These are phyloP conservation scores for Phaeosphaeria sp. DNA, from an alignment of 2,329 filamentous ascomycete species.

Conservation along the genomic window DNA sequence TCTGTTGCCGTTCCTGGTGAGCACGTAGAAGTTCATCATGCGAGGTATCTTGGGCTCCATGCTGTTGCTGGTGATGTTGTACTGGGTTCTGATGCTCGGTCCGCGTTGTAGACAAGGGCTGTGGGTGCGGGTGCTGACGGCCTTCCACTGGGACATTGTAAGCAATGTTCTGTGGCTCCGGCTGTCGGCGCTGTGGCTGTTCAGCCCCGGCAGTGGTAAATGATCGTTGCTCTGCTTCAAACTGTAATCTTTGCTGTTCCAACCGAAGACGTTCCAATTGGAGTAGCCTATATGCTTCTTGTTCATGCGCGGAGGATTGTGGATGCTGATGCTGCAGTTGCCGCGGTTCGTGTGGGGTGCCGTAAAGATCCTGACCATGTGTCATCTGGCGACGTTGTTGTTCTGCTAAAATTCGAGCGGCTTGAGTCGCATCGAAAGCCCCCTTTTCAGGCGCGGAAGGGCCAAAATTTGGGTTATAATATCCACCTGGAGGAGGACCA, in stretches of 20 bases:
- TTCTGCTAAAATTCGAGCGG: conserved; percentile 17
- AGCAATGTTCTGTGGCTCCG: neutral
- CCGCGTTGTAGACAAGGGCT: neutral
- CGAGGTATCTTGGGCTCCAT: neutral
- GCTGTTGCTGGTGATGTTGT: conserved; percentile 9
- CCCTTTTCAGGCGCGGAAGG: conserved; percentile 15
- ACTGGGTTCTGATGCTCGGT: conserved; percentile 12
- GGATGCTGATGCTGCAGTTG: conserved; percentile 1
- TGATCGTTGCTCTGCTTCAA: conserved; percentile 8
- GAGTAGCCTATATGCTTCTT: conserved; percentile 8
- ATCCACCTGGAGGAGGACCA: conserved; percentile 25
- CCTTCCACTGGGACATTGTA: neutral
- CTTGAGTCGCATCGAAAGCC: conserved; percentile 22
- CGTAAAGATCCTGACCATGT: conserved; percentile 7
- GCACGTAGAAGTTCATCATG: conserved; percentile 8
- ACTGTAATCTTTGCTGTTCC: conserved; percentile 7
- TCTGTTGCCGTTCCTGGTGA: conserved; percentile 20
- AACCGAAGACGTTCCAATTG: conserved; percentile 6
- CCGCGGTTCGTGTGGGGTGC: conserved; percentile 4
- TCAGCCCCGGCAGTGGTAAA: neutral
- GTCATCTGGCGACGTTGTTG: conserved; percentile 13
- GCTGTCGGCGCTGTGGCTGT: neutral
- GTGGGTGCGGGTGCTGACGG: conserved; percentile 2
- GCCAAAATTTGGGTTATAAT: conserved; percentile 30
- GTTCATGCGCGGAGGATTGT: conserved; percentile 3